Evolutionary conservation across 805 yeast species (phyloP), one percentile per base, ranked within the genome.

Genomic region (Nakazawaea peltata): DNA sequence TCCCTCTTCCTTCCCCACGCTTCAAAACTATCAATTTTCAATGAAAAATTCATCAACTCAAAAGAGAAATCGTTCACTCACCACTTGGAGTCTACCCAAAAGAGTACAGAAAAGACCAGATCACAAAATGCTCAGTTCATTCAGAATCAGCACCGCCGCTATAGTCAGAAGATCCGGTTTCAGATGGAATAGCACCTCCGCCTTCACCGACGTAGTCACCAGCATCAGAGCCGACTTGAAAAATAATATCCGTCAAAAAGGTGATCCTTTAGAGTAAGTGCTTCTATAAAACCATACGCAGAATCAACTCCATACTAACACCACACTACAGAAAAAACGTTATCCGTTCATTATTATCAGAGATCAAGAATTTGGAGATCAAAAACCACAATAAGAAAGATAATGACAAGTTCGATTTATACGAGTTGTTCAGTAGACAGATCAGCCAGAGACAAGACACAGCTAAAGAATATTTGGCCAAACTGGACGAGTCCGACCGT

Each of bases 391-490:
- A 49, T 10, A 51, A 42, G 14, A 44, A 46, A 25, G 43, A 46
- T 22, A 46, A 48, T 16, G 57, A 56, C 36, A 57, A 57, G 38
- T 60, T 52, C 30, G 44, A 47, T 24, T 38, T 60, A 25, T 56
- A 49, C 32, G 62, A 58, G 36, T 45, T 58, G 29, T 42, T 59
- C 10, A 32, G 40, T 23, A 63, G 63, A 37, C 55, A 67, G 62
- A 48, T 57, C 34, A 63, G 59, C 34, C 67, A 67, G 40, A 54
- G 73, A 43, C 43, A 45, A 21, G 54, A 53, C 10, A 54, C 69
- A 4, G 64, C 65, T 13, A 47, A 41, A 5, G 60, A 59, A 36
- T 67, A 61, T 41, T 36, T 51, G 32, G 52, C 56, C 30, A 63
- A 57, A 26, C 57, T 63, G 13, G 19, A 12, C 4, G 48, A 67